Evolutionary conservation across 345 rosid species (phyloP).

Genomic region (Raphanus raphanistrum): DNA sequence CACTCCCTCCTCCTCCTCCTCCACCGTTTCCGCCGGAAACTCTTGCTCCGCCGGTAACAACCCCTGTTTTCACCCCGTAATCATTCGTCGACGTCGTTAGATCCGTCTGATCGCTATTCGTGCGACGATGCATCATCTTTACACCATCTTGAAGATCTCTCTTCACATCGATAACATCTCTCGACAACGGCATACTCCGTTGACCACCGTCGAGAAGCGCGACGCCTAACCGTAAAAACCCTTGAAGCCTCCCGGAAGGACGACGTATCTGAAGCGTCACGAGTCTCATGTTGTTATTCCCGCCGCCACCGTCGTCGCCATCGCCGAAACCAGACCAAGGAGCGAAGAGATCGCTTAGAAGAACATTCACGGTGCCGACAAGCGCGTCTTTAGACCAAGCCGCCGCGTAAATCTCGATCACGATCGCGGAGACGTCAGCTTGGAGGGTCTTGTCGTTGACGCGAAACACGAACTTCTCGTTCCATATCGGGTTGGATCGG

Average conservation of each 20-base stretch:
- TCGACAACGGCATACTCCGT: constrained; percentile 77
- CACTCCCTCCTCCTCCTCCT: constrained; percentile 12
- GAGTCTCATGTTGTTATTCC: constrained; percentile 42
- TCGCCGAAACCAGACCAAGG: constrained; percentile 38
- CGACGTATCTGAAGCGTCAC: constrained; percentile 67
- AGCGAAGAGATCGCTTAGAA: constrained; percentile 52
- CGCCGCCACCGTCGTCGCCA: constrained; percentile 22
- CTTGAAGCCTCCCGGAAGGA: constrained; percentile 93
- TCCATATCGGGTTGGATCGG: constrained; percentile 74
- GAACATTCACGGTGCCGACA: constrained; percentile 66
- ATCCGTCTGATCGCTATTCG: constrained; percentile 68
- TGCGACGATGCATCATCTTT: constrained; percentile 48
- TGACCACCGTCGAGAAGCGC: constrained; percentile 65
- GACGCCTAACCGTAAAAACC: constrained; percentile 75
- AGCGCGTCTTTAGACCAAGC: constrained; percentile 86
- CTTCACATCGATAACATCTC: constrained; percentile 32
- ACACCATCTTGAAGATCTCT: background rate
- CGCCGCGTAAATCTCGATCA: constrained; percentile 77
- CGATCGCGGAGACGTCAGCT: constrained; percentile 56
- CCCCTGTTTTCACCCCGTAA: constrained; percentile 37
- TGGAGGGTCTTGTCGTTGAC: constrained; percentile 64
- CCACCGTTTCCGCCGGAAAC: constrained; percentile 10
- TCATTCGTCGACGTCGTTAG: constrained; percentile 41
- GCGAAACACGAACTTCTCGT: constrained; percentile 79
- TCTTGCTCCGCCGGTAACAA: constrained; percentile 24